Evolutionary conservation across 2,329 filamentous ascomycete genomes (phyloP).

Genomic region (Cladosporium sphaerospermum): DNA sequence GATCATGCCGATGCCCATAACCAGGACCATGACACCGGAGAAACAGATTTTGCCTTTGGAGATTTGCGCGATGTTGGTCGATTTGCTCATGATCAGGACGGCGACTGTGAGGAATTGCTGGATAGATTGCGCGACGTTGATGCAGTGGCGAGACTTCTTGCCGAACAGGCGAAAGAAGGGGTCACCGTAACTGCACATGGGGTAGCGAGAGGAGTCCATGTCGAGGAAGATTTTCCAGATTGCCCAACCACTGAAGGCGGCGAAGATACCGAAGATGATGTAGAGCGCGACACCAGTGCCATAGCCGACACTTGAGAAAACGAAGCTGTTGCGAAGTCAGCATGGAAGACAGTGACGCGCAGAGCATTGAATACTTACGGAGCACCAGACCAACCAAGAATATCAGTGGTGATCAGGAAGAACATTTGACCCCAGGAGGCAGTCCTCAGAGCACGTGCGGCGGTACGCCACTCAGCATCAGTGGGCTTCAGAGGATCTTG

Average conservation of each 20-base stretch:
- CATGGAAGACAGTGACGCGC: constrained; percentile 5
- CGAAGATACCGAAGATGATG: constrained; percentile 33
- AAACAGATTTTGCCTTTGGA: constrained; percentile 42
- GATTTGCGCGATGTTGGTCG: constrained; percentile 50
- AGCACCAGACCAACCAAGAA: constrained; percentile 32
- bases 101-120: constrained; percentile 46
- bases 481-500: constrained; percentile 16
- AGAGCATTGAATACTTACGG: constrained; percentile 11
- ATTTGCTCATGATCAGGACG: constrained; percentile 48
- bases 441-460: constrained; percentile 30
- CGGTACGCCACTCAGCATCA: constrained; percentile 31
- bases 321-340: neutral
- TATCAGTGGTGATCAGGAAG: constrained; percentile 41
- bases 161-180: constrained; percentile 38
- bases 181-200: constrained; percentile 38
- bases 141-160: constrained; percentile 30
- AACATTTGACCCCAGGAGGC: constrained; percentile 34
- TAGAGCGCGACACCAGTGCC: constrained; percentile 33
- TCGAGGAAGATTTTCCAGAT: constrained; percentile 33
- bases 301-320: constrained; percentile 22
- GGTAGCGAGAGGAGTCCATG: constrained; percentile 36
- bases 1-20: constrained; percentile 42
- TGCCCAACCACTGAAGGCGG: constrained; percentile 21
- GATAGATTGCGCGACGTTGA: constrained; percentile 35
- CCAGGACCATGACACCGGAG: constrained; percentile 47